Evolutionary conservation across 208 protist genomes (phyloP).

Genomic region (Leishmania aethiopica): DNA sequence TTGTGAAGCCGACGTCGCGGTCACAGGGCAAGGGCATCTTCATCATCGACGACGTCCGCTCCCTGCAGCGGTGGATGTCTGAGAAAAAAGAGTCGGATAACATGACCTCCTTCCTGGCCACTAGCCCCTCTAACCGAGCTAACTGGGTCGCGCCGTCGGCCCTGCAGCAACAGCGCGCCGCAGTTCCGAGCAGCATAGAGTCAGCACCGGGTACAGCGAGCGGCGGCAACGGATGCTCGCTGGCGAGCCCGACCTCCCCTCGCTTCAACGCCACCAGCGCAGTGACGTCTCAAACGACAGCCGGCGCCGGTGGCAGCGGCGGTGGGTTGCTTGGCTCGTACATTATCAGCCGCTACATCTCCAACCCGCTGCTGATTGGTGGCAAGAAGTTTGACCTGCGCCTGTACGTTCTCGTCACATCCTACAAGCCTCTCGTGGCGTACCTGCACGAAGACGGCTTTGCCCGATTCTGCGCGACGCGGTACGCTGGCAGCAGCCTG

Average conservation of each 20-base stretch:
- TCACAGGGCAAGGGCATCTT: slow-evolving; percentile 98
- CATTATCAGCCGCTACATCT: slow-evolving; percentile 95
- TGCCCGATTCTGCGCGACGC: slow-evolving; percentile 94
- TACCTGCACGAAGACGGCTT: slow-evolving; percentile 94
- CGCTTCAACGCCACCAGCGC: neutral
- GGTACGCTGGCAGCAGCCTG: slow-evolving; percentile 67
- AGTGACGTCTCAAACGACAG: neutral
- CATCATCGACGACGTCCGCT: slow-evolving; percentile 92
- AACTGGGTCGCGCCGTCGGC: slow-evolving; percentile 18
- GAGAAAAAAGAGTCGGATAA: slow-evolving; percentile 67
- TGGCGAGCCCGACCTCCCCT: slow-evolving; percentile 9
- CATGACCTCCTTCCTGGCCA: slow-evolving; percentile 24
- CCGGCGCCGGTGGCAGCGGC: neutral
- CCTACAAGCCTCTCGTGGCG: slow-evolving; percentile 92
- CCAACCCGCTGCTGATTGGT: slow-evolving; percentile 95
- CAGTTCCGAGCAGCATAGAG: slow-evolving; percentile 5
- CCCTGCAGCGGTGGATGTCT: slow-evolving; percentile 83
- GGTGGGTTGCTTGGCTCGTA: slow-evolving; percentile 56
- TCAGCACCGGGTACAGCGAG: slow-evolving; percentile 12
- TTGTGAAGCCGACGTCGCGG: slow-evolving; percentile 94
- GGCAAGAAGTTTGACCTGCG: slow-evolving; percentile 98
- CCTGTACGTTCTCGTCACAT: slow-evolving; percentile 96
- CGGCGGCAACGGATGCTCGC: neutral
- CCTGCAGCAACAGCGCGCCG: slow-evolving; percentile 22
- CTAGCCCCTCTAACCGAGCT: slow-evolving; percentile 11